Evolutionary conservation across 176 grass and related monocot species (phyloP), one percentile per base, ranked within the genome.

Genomic region (Carex cristatella): DNA sequence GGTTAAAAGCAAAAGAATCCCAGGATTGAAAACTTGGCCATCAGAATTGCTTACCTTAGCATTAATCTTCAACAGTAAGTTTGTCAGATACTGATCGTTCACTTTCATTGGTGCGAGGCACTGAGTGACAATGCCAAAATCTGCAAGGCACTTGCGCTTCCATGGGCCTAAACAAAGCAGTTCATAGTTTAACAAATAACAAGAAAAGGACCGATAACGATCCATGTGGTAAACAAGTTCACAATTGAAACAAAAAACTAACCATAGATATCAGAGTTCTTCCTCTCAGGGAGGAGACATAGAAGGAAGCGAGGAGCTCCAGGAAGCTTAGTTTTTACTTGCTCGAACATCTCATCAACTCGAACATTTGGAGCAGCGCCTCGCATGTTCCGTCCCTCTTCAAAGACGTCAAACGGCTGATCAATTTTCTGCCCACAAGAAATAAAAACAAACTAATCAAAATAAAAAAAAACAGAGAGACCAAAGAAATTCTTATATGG

Each of bases 211-310:
- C 31, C 35, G 3, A 46, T 61, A 78, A 16, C 16, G 72, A 59
- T 28, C 0, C 65, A 69, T 82, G 49, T 79, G n/a, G 58, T 15
- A 81, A 59, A 10, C 19, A 18, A 63, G 11, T 56, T 4, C 0
- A 66, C 71, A 2, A 58, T 64, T 54, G 14, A 13, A 84, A 33
- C 75, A 89, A 51, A 71, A 14, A 55, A 87, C 85, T 12, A 61
- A 99, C 96, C 93, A 85, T 99, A 99, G 78, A 99, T 68, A 89
- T 99, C 96, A 8, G 91, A 99, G 61, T 99, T 94, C 70, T 99
- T 99, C 33, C 93, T 88, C 88, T 99, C 96, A 10, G 96, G 80
- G 55, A 99, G 80, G 87, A 99, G 35, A 61, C 96, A 95, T 2
- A 99, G 85, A 40, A 99, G 84, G 82, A 99, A 95, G 8, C 75